Evolutionary conservation across 106 monocot species (phyloP).

Genomic region (Alisma plantagoaquatica): DNA sequence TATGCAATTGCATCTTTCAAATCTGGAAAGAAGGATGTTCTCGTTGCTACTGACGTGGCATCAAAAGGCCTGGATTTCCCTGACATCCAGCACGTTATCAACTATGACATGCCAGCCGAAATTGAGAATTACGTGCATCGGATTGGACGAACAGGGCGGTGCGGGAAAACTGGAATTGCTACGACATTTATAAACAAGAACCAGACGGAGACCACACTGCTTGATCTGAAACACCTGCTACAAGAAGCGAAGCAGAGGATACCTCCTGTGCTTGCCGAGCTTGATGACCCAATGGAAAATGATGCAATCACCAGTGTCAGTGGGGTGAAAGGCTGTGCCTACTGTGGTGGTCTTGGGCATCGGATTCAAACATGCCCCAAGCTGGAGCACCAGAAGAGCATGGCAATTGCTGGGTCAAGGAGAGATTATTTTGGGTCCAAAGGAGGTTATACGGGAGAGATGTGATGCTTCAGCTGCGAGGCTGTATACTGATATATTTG

Average conservation of each 20-base stretch:
- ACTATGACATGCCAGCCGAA: conserved; percentile 97
- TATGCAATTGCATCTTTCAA: conserved; percentile 81
- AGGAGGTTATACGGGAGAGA: conserved; percentile 82
- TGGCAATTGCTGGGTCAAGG: conserved; percentile 78
- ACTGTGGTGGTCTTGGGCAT: conserved; percentile 94
- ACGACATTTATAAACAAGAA: conserved; percentile 99
- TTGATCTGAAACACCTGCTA: conserved; percentile 83
- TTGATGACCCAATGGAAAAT: conserved; percentile 82
- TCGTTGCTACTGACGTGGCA: conserved; percentile 96
- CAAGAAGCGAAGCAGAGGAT: conserved; percentile 96
- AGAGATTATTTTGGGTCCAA: conserved; percentile 91
- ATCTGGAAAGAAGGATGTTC: conserved; percentile 72
- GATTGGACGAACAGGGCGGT: conserved; percentile 86
- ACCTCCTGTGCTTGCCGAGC: conserved; percentile 79
- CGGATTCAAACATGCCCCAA: conserved; percentile 79
- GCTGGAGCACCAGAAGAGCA: conserved; percentile 86
- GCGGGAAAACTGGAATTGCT: conserved; percentile 88
- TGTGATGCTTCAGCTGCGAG: conserved; percentile 35
- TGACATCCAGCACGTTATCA: conserved; percentile 90
- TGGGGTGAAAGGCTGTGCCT: conserved; percentile 89
- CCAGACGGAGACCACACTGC: conserved; percentile 87
- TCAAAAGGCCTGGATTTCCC: conserved; percentile 96
- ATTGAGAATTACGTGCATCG: conserved; percentile 95
- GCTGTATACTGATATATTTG: too few species aligned
- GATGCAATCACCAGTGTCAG: conserved; percentile 62